Conservation (phyloP, 2,329 filamentous ascomycete species). For the Rutstroemia sp. region DNA sequence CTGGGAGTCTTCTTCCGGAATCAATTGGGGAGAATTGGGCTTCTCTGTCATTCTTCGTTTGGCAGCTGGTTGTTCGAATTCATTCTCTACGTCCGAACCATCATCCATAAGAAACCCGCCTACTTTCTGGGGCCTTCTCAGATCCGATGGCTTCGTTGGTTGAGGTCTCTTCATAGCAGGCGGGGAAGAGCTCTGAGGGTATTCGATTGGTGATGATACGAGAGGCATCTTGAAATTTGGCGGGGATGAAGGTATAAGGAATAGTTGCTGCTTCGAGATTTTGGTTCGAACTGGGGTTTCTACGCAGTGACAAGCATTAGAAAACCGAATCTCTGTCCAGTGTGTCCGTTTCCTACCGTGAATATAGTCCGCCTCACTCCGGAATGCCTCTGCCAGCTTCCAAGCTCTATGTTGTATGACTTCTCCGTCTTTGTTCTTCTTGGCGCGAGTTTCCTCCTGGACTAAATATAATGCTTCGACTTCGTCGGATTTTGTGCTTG, state of each 20-base stretch:
- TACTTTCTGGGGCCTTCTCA: slow-evolving; percentile 31
- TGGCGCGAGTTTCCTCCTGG: slow-evolving; percentile 33
- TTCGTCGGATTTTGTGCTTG: slow-evolving; percentile 37
- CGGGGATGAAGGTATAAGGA: slow-evolving; percentile 2
- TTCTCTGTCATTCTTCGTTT: slow-evolving; percentile 38
- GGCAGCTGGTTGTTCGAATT: slow-evolving; percentile 31
- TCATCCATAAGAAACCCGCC: slow-evolving; percentile 40
- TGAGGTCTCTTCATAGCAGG: slow-evolving; percentile 33
- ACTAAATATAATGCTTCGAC: slow-evolving; percentile 37
- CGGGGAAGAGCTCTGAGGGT: slow-evolving; percentile 26
- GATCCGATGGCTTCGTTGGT: slow-evolving; percentile 28
- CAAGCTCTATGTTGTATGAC: slow-evolving; percentile 46
- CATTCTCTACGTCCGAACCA: slow-evolving; percentile 33
- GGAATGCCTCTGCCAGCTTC: slow-evolving; percentile 38
- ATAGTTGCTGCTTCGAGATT: slow-evolving; percentile 1
- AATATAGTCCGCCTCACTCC: slow-evolving; percentile 38
- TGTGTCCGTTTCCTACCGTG: slow-evolving; percentile 18
- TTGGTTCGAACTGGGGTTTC: slow-evolving; percentile 2
- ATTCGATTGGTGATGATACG: slow-evolving; percentile 49
- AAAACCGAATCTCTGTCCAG: background rate
- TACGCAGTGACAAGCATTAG: background rate
- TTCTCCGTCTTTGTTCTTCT: slow-evolving; percentile 36
- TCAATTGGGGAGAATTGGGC: background rate
- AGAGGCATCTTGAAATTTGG: slow-evolving; percentile 42
- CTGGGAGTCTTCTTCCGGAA: background rate